Evolutionary conservation across 768 basidiomycete genomes (phyloP).

Genomic region (Termitomyces bulborhizus): DNA sequence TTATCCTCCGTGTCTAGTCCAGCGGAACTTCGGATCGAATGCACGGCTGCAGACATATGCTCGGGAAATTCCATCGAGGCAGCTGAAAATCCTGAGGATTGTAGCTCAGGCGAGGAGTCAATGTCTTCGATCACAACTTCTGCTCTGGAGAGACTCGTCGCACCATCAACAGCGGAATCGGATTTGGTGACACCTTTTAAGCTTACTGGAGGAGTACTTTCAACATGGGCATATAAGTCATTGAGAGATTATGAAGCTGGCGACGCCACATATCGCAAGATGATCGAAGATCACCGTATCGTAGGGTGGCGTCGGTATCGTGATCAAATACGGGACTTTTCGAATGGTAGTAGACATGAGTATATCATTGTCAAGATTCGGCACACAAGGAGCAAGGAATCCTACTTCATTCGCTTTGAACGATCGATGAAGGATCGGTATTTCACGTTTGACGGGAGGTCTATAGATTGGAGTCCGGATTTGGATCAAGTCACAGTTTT

Average conservation of each 20-base stretch:
- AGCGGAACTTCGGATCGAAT: background rate
- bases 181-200: background rate
- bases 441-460: background rate
- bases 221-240: background rate
- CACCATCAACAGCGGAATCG: background rate
- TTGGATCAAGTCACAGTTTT: background rate
- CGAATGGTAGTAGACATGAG: background rate
- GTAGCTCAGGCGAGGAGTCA: background rate
- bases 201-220: background rate
- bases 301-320: slow-evolving; percentile 4
- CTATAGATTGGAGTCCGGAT: background rate
- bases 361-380: background rate
- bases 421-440: background rate
- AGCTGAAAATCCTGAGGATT: no score
- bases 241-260: background rate
- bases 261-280: background rate
- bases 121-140: background rate
- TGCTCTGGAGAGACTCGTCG: background rate
- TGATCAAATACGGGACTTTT: background rate
- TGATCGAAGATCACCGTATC: background rate
- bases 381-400: background rate
- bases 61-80: no score
- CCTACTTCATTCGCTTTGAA: background rate
- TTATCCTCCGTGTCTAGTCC: background rate
- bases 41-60: background rate